Percentiles rank a stretch among this genome's conserved stretches.
Conservation (phyloP, 2,329 filamentous ascomycete species). For the Fusarium pininemorale region DNA sequence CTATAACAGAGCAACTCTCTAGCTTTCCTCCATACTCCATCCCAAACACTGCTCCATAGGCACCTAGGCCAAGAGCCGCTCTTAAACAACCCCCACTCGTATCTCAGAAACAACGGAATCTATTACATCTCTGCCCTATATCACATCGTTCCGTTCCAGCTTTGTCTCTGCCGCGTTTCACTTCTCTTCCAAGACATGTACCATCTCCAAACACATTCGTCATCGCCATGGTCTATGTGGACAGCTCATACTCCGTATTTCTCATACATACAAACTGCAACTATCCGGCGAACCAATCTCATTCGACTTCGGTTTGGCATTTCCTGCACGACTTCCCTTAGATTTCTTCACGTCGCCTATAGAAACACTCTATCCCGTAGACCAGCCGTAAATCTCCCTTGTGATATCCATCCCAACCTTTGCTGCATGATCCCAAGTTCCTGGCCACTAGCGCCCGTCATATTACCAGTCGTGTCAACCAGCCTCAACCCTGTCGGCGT, state of each 20-base stretch:
- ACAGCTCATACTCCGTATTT: neutral
- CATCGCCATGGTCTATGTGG: neutral
- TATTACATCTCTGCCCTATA: neutral
- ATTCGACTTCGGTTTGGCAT: neutral
- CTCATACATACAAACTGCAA: neutral
- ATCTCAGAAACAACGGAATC: constrained; percentile 2
- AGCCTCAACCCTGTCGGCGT: constrained; percentile 17
- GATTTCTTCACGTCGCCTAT: neutral
- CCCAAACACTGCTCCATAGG: neutral
- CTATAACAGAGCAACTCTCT: neutral
- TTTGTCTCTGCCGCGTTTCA: constrained; percentile 30
- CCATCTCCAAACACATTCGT: constrained; percentile 11
- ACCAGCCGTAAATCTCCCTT: neutral
- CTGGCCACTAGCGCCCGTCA: constrained; percentile 18
- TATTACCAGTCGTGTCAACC: neutral
- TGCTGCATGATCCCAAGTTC: neutral
- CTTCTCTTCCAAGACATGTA: constrained; percentile 23
- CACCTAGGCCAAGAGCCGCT: neutral
- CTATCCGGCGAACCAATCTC: neutral
- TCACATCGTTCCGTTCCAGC: constrained; percentile 22
- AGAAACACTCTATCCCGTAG: neutral
- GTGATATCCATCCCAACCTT: constrained; percentile 6
- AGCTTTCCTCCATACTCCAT: neutral
- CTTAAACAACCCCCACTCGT: neutral
- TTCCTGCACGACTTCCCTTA: neutral